These are phyloP conservation scores for Eurotiales sp. DNA, from an alignment of 2,329 filamentous ascomycete species.

Conservation along the genomic window DNA sequence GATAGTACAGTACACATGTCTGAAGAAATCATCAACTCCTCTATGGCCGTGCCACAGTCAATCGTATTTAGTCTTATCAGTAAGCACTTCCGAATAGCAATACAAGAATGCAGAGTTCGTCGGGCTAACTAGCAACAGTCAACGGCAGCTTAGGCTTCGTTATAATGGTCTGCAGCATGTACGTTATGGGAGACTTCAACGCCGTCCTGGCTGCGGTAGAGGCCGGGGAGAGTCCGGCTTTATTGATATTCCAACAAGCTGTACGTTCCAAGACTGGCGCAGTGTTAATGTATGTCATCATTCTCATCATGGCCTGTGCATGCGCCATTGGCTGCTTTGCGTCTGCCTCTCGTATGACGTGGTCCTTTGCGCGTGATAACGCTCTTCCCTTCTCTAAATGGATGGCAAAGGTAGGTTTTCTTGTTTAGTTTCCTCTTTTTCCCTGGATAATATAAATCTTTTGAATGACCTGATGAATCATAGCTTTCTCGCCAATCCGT, in stretches of 20 bases:
- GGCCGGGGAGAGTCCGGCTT: not conserved
- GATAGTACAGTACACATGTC: conserved; percentile 7
- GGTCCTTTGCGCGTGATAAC: conserved; percentile 2
- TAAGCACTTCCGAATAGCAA: not conserved
- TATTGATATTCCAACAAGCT: not conserved
- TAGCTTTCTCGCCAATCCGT: not conserved
- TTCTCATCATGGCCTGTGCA: conserved; percentile 1
- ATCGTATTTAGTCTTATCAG: conserved; percentile 1
- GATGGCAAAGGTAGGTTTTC: not conserved
- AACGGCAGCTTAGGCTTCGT: conserved; percentile 1
- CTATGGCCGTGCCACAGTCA: not conserved
- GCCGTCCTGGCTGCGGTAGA: not conserved
- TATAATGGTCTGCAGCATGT: conserved; percentile 1
- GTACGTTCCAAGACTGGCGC: not conserved
- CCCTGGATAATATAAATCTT: not conserved
- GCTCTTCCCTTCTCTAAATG: not conserved
- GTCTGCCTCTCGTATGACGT: conserved; percentile 1
- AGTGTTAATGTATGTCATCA: conserved; percentile 1
- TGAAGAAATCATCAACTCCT: not conserved
- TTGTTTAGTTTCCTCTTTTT: not conserved
- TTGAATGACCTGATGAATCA: not conserved
- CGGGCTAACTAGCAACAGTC: not conserved
- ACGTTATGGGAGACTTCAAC: not conserved
- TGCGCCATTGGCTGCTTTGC: not conserved
- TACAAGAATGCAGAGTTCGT: not conserved